A percentile compares a stretch with the other conserved stretches of the same genome.
phyloP scores from a whole-genome alignment of 2,329 filamentous ascomycete genomes.

The Botrytis tulipae region DNA sequence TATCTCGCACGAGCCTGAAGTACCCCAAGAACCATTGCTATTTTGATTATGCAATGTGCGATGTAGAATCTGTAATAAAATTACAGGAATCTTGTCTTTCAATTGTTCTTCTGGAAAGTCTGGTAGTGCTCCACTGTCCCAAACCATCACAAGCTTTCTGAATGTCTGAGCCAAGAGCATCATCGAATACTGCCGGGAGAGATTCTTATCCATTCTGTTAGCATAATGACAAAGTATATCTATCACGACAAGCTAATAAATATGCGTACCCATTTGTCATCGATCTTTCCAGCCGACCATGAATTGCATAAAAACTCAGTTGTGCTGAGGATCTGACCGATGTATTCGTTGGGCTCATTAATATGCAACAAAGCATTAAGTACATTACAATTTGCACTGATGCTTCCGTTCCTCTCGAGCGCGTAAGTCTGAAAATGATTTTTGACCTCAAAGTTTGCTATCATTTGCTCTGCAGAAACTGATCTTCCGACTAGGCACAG shows the following conservation, averaged over 20 bases:
- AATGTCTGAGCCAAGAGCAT: background rate
- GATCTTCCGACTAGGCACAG: background rate
- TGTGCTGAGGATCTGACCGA: background rate
- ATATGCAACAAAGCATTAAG: constrained; percentile 1
- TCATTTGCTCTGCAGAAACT: background rate
- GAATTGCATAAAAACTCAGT: background rate
- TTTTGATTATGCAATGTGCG: background rate
- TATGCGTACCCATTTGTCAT: constrained; percentile 12
- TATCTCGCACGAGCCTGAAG: background rate
- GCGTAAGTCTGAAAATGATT: constrained; percentile 14
- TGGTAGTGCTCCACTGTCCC: background rate
- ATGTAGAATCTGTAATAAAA: background rate
- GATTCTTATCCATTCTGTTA: background rate
- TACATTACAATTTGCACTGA: constrained; percentile 13
- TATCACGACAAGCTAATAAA: background rate
- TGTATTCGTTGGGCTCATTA: background rate
- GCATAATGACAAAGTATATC: background rate
- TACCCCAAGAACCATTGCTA: constrained; percentile 2
- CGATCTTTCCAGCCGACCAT: background rate
- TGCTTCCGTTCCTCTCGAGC: constrained; percentile 8
- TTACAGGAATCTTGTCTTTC: background rate
- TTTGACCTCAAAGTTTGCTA: constrained; percentile 2
- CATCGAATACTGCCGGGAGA: constrained; percentile 4
- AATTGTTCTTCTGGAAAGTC: background rate
- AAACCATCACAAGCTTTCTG: background rate